Conservation (phyloP, 495 filamentous ascomycete species). For the Evansstolkia leycettana region DNA sequence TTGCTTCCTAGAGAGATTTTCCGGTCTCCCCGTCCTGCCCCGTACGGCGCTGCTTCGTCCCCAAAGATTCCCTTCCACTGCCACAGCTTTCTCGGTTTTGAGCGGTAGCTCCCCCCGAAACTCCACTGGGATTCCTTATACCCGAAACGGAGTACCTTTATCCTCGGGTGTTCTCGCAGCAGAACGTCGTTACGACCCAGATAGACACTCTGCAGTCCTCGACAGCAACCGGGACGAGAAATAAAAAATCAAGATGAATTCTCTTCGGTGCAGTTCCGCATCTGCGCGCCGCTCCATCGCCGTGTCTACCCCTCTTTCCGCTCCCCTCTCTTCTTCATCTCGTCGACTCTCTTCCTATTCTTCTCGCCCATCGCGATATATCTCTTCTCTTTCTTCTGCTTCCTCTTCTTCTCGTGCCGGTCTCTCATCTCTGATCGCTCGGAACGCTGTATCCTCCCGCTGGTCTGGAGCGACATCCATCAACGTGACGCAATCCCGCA, state of each 20-base stretch:
- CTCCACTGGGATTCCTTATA: constrained; percentile 18
- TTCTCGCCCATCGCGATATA: no score
- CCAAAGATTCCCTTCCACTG: neutral
- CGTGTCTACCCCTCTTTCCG: constrained; percentile 15
- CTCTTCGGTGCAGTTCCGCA: constrained; percentile 33
- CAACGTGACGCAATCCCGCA: constrained; percentile 27
- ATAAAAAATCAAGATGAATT: constrained; percentile 16
- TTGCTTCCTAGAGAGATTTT: constrained; percentile 6
- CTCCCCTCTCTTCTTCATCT: constrained; percentile 21
- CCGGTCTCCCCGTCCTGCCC: constrained; percentile 20
- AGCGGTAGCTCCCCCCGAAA: neutral
- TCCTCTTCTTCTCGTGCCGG: constrained; percentile 12
- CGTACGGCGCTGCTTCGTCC: constrained; percentile 10
- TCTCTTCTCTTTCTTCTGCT: constrained; percentile 6
- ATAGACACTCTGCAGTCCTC: constrained; percentile 3
- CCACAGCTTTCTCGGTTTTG: no score
- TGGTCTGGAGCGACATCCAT: constrained; percentile 22
- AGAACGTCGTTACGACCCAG: constrained; percentile 5
- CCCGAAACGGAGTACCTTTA: constrained; percentile 8
- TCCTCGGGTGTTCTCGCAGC: constrained; percentile 12
- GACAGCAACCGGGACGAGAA: no score
- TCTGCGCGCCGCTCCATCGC: constrained; percentile 25
- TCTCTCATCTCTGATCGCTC: constrained; percentile 16
- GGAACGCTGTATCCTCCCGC: constrained; percentile 15
- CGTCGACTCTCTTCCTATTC: constrained; percentile 7